phyloP scores from a whole-genome alignment of 805 yeast genomes.

The Tetrapisispora nanseiensis region DNA sequence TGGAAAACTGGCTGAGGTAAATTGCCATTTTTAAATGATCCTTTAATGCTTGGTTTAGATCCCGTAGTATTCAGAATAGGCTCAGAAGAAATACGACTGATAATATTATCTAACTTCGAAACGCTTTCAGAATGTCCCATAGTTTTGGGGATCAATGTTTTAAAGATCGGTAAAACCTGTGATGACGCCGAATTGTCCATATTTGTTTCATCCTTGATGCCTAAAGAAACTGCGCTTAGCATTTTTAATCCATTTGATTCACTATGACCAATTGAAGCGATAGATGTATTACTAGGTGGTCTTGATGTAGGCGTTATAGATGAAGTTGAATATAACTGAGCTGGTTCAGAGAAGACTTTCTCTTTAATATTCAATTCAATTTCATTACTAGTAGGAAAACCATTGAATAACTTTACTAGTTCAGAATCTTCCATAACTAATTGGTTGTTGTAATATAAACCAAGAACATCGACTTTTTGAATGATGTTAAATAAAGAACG shows the following conservation, averaged over 20 bases:
- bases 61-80: constrained; percentile 5
- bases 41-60: constrained; percentile 7
- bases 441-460: constrained; percentile 16
- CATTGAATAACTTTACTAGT: constrained; percentile 37
- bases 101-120: constrained; percentile 14
- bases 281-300: background rate
- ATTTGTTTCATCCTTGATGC: constrained; percentile 8
- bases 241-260: constrained; percentile 19
- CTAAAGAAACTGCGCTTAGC: constrained; percentile 24
- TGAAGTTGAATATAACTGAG: constrained; percentile 8
- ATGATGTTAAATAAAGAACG: constrained; percentile 56
- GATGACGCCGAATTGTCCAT: background rate
- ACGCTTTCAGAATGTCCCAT: constrained; percentile 6
- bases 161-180: background rate
- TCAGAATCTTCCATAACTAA: constrained; percentile 37
- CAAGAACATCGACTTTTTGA: constrained; percentile 9
- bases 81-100: constrained; percentile 11
- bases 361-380: constrained; percentile 35
- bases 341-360: background rate
- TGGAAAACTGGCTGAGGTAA: constrained; percentile 28
- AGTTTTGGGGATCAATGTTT: background rate
- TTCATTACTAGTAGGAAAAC: constrained; percentile 22
- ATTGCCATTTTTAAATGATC: constrained; percentile 20
- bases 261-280: background rate
- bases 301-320: constrained; percentile 5